phyloP scores from a whole-genome alignment of 345 rosid species.

The Raphanus raphanistrum region DNA sequence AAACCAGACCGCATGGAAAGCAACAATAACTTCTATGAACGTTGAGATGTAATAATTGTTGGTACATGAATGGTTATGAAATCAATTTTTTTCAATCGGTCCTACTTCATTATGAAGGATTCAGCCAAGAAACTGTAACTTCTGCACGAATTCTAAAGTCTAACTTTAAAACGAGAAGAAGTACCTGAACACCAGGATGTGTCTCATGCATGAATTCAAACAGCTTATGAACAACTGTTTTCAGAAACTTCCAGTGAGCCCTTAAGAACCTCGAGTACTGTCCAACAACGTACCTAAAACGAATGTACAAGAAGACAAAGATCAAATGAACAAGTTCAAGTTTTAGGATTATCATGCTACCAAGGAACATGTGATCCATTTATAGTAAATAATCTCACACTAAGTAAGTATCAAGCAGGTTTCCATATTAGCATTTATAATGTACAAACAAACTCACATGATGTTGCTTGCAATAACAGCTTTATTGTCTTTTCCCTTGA shows the following conservation, averaged over 20 bases:
- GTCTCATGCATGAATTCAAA: conserved; percentile 99
- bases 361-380: conserved; percentile 7
- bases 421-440: not conserved
- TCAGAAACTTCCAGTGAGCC: conserved; percentile 97
- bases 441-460: conserved; percentile 61
- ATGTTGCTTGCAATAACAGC: conserved; percentile 99
- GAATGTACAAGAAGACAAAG: conserved; percentile 18
- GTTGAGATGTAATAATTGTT: not conserved
- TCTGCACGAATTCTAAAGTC: not conserved
- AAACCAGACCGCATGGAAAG: not conserved
- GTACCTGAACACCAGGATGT: conserved; percentile 99
- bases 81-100: not conserved
- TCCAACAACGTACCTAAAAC: conserved; percentile 95
- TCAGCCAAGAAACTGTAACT: conserved; percentile 1
- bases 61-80: conserved; percentile 7
- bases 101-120: conserved; percentile 17
- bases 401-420: not conserved
- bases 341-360: conserved; percentile 1
- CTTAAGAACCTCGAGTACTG: conserved; percentile 97
- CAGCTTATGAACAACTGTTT: conserved; percentile 95
- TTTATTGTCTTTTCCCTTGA: conserved; percentile 96
- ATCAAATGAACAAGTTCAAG: conserved; percentile 2
- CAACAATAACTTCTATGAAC: not conserved
- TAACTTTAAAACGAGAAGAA: conserved; percentile 9
- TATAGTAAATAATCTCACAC: conserved; percentile 2